Evolutionary conservation across 495 filamentous ascomycete genomes (phyloP), one percentile per base, ranked within the genome.

Genomic region (Chaetomium fimeti): DNA sequence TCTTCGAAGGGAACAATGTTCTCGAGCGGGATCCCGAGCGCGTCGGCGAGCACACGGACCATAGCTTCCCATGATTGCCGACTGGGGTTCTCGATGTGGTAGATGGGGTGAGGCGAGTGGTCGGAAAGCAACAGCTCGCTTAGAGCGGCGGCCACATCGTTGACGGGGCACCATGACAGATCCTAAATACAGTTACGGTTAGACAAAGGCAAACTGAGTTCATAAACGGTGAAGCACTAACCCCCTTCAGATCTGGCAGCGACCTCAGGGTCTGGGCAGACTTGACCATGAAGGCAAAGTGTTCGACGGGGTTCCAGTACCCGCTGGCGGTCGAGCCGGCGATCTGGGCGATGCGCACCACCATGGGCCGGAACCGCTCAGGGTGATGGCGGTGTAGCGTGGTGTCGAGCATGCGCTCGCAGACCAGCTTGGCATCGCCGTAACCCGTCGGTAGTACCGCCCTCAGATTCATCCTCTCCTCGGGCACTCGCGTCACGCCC

Each of bases 1-100:
- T 80, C 78, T 0, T 71, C 43, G 54, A 82, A 82, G 0, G 82
- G 77, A 9, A 83, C 71, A 12, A 81, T 24, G 57, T 78, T 72
- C 3, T 7, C 18, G 2, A 4, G 11, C 0, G 75, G 71, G 18
- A 84, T 77, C 6, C 62, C 65, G 0, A 86, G 72, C 2, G 72
- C 77, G 2, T 76, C 74, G 0, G 81, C 77, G 9, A 87, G 62
- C 3, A 82, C 47, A 0, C 56, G 25, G 0, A 75, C 72, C 71
- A 82, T 79, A 0, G 79, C 71, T 0, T 48, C 47, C 83, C 83
- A 85, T 0, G 77, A 73, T 69, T 85, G 81, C 1, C 77, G 66
- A 4, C 78, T 69, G 0, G 82, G 83, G 59, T 85, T 85, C 16
- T 87, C 84, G 59, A 87, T 77, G 69, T 87, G 84, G 54, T 85